Base-by-base conservation (phyloP, 1,284 basidiomycete genomes). In the Veloboletus limbatus region DNA sequence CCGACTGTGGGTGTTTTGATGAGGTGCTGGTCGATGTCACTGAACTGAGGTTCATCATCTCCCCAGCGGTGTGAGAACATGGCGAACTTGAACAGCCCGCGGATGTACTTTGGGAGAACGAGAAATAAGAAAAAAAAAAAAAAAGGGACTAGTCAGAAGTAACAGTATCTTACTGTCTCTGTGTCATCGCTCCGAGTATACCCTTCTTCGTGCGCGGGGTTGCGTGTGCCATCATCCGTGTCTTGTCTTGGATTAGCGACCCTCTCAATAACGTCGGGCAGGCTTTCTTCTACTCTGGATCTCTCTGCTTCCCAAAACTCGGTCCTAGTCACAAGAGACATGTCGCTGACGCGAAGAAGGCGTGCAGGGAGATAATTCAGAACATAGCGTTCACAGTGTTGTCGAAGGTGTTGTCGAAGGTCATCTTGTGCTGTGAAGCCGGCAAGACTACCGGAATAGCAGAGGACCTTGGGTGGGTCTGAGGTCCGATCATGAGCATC, bases 1-100 rank as follows among this genome's bases (percentile, higher is more conserved):
- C 57, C 55, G 24, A 22, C 22, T 14, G 43, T 47, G 14, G 28
- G 27, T 1, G 30, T 39, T 20, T 32, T 16, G 3, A 4, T 8
- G 3, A 33, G 13, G 22, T 14, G 7, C 18, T 14, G n/a, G 20
- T 33, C 28, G 2, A 57, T 30, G 25, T 55, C 42, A 2, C 17
- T 26, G 17, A 49, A 60, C n/a, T 8, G 25, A 4, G 55, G 55
- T 11, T 57, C 58, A 2, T 45, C 43, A 0, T 34, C 36, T 22
- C 55, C 55, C 58, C 56, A 57, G 6, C 53, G 43, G 10, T 57
- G 58, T 10, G 58, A 57, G 28, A 57, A 51, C 11, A 57, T 56
- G 3, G 56, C 53, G 7, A 54, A 57, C 18, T 38, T 58, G 43
- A 56, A 53, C 20, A 58, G 6, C 7, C 11, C 43, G 10, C 41